phyloP scores from a whole-genome alignment of 2,329 filamentous ascomycete genomes.

The Penicillium sp. region DNA sequence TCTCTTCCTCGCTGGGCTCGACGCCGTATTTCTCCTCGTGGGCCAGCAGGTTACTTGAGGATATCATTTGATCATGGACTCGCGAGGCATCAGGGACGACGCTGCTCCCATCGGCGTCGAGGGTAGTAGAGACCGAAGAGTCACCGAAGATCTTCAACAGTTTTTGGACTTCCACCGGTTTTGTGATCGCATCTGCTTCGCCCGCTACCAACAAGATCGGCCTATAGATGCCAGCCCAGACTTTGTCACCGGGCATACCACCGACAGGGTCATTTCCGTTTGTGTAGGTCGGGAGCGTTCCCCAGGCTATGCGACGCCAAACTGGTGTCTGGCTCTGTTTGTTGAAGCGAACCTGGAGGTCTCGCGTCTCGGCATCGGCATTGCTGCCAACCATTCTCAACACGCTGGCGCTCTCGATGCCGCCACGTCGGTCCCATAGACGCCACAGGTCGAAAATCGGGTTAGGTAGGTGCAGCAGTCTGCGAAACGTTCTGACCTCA shows the following conservation, averaged over 20 bases:
- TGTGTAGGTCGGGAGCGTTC: constrained; percentile 60
- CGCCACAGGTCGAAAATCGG: constrained; percentile 70
- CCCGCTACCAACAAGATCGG: constrained; percentile 77
- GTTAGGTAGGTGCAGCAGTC: constrained; percentile 62
- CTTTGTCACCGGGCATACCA: constrained; percentile 63
- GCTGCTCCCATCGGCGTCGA: constrained; percentile 21
- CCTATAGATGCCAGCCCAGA: constrained; percentile 68
- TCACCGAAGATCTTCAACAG: constrained; percentile 52
- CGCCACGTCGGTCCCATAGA: constrained; percentile 72
- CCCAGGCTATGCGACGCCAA: constrained; percentile 75
- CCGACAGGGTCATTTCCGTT: constrained; percentile 47
- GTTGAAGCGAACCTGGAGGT: constrained; percentile 55
- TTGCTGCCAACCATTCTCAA: constrained; percentile 58
- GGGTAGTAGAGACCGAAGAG: constrained; percentile 23
- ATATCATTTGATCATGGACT: constrained; percentile 23
- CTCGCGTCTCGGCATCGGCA: constrained; percentile 41
- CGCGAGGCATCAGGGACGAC: constrained; percentile 31
- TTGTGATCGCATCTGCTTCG: constrained; percentile 70
- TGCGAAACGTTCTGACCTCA: constrained; percentile 50
- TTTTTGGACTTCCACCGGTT: constrained; percentile 64
- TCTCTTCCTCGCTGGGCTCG: constrained; percentile 20
- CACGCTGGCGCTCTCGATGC: constrained; percentile 72
- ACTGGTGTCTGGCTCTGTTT: constrained; percentile 75
- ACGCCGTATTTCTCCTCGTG: constrained; percentile 29
- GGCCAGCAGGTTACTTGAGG: constrained; percentile 15